These are phyloP conservation scores for Pulveroboletus ravenelii DNA, from an alignment of 768 basidiomycete species.

Conservation along the genomic window DNA sequence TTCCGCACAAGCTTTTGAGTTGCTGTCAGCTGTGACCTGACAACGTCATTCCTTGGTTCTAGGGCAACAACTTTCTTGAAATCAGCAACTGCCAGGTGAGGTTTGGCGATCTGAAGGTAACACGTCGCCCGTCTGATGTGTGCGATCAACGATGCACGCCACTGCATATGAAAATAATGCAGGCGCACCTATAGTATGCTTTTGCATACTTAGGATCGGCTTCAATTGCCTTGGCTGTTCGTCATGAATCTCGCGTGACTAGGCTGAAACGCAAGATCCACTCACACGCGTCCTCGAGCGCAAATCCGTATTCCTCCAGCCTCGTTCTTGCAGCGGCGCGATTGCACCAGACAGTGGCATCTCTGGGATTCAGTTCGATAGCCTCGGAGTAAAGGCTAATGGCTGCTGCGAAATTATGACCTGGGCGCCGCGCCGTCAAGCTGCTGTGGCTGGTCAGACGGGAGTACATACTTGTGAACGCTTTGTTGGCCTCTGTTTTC, in stretches of 20 bases:
- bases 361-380: constrained; percentile 81
- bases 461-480: constrained; percentile 56
- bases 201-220: constrained; percentile 90
- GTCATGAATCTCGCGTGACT: constrained; percentile 16
- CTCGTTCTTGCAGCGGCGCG: constrained; percentile 90
- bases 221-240: constrained; percentile 73
- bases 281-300: constrained; percentile 81
- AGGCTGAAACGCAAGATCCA: constrained; percentile 14
- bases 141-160: background rate
- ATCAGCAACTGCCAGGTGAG: constrained; percentile 80
- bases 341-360: constrained; percentile 92
- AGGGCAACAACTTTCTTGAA: constrained; percentile 79
- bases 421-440: constrained; percentile 29
- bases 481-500: constrained; percentile 85
- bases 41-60: constrained; percentile 82
- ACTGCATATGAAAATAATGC: background rate
- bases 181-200: constrained; percentile 71
- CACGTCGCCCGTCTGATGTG: constrained; percentile 75
- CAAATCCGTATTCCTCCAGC: constrained; percentile 91
- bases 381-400: constrained; percentile 78
- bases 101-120: constrained; percentile 84
- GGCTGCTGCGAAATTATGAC: constrained; percentile 72
- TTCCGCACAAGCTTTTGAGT: constrained; percentile 89
- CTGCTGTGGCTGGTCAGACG: background rate
- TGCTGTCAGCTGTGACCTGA: constrained; percentile 73